Conservation (phyloP, 208 protist genomes). For the Acanthamoeba royreba region DNA sequence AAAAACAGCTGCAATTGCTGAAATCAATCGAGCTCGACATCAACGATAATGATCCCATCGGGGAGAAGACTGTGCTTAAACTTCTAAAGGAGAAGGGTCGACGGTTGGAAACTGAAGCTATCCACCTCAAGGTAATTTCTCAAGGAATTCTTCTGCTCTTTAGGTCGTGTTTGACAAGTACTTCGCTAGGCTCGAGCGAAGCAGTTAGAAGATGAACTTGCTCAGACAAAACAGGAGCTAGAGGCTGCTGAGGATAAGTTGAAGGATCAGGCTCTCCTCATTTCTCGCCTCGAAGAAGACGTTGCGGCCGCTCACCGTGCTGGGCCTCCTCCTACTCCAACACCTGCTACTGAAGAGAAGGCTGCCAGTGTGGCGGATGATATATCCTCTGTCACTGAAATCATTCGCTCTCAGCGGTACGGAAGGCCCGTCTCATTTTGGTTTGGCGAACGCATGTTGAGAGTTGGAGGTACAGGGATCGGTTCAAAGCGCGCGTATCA, state of each 20-base stretch:
- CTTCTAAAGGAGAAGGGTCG: slow-evolving; percentile 62
- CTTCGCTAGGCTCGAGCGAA: not conserved
- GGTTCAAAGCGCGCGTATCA: slow-evolving; percentile 62
- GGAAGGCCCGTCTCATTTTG: not conserved
- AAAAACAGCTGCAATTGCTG: too few relatives aligned
- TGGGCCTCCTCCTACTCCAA: too few relatives aligned
- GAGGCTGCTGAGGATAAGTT: not conserved
- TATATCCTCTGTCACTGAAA: not conserved
- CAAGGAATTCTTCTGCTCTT: too few relatives aligned
- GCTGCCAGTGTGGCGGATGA: too few relatives aligned
- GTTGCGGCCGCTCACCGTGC: too few relatives aligned
- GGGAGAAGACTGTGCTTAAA: not conserved
- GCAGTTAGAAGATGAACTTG: not conserved
- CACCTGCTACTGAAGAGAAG: too few relatives aligned
- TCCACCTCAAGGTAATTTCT: not conserved
- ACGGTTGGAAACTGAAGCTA: slow-evolving; percentile 59
- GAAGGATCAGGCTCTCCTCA: not conserved
- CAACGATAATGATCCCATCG: not conserved
- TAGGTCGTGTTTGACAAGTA: too few relatives aligned
- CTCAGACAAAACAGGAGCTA: not conserved
- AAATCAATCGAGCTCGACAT: not conserved
- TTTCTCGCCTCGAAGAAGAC: slow-evolving; percentile 56
- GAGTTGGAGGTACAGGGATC: slow-evolving; percentile 73
- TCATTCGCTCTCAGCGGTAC: not conserved
- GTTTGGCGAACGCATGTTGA: slow-evolving; percentile 34